A percentile compares a stretch with the other conserved stretches of the same genome.
Conservation (phyloP, 495 filamentous ascomycete genomes). For the Penicillium soppii region DNA sequence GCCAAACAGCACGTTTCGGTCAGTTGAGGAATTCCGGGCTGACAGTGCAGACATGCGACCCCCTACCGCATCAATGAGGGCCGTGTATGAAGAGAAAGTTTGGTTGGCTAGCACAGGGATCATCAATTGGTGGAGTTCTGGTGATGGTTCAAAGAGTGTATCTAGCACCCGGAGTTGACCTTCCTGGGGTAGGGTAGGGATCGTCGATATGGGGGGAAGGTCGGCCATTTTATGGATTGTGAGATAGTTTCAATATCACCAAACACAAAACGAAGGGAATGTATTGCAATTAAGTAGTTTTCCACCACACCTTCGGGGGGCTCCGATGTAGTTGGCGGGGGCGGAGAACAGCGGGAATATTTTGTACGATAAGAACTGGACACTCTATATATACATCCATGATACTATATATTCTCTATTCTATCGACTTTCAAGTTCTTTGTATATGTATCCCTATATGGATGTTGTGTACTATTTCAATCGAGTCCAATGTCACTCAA, state of each 20-base stretch:
- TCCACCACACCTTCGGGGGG: slow-evolving; percentile 30
- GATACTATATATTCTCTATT: not conserved
- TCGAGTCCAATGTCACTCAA: too few species aligned
- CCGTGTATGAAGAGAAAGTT: slow-evolving; percentile 60
- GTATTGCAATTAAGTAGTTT: slow-evolving; percentile 7
- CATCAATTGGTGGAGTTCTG: slow-evolving; percentile 69
- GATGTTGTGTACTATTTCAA: not conserved
- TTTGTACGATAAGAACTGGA: not conserved
- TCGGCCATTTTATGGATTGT: slow-evolving; percentile 18
- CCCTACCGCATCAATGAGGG: slow-evolving; percentile 58
- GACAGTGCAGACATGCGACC: slow-evolving; percentile 53
- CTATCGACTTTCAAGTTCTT: not conserved
- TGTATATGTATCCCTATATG: not conserved
- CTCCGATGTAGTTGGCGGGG: slow-evolving; percentile 24
- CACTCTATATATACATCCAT: not conserved
- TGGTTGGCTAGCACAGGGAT: slow-evolving; percentile 63
- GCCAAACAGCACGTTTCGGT: slow-evolving; percentile 57
- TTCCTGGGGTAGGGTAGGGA: slow-evolving; percentile 56
- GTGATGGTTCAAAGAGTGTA: slow-evolving; percentile 82
- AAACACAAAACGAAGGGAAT: not conserved
- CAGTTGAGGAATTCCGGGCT: slow-evolving; percentile 42
- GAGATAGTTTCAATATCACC: not conserved
- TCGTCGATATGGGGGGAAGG: slow-evolving; percentile 51
- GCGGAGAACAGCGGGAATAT: slow-evolving; percentile 17
- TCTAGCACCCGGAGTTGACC: slow-evolving; percentile 67